Conservation (phyloP, 2,329 filamentous ascomycete species). For the Penicillium sp. region DNA sequence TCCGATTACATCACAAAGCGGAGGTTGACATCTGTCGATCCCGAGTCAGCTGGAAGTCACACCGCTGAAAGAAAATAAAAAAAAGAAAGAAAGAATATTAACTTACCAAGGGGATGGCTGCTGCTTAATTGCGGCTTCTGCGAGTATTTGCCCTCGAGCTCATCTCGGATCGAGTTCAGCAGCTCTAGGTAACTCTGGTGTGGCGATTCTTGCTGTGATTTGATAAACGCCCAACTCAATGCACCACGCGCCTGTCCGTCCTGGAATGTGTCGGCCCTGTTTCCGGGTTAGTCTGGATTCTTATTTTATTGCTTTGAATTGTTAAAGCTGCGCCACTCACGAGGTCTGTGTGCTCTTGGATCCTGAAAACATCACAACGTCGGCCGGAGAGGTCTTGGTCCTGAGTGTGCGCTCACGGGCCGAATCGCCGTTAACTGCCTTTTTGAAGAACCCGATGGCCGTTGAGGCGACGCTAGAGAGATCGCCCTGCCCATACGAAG, state of each 20-base stretch:
- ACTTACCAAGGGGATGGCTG: conserved; percentile 89
- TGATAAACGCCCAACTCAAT: conserved; percentile 97
- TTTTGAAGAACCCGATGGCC: conserved; percentile 83
- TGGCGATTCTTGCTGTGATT: conserved; percentile 80
- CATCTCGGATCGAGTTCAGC: conserved; percentile 87
- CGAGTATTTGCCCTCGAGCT: conserved; percentile 80
- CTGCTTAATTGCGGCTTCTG: conserved; percentile 97
- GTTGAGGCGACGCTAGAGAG: conserved; percentile 74
- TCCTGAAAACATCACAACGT: conserved; percentile 96
- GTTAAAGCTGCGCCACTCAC: conserved; percentile 23
- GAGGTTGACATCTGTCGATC: conserved; percentile 57
- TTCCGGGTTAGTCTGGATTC: background rate
- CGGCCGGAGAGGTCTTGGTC: conserved; percentile 90
- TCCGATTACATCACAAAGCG: conserved; percentile 62
- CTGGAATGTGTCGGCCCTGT: conserved; percentile 85
- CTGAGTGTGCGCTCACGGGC: conserved; percentile 74
- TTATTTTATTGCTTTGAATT: background rate
- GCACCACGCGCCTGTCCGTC: conserved; percentile 86
- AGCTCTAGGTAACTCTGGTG: conserved; percentile 94
- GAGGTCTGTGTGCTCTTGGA: conserved; percentile 90
- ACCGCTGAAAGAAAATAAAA: conserved; percentile 20
- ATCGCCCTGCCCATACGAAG: conserved; percentile 77
- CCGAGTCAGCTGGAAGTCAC: conserved; percentile 11
- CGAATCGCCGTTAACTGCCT: conserved; percentile 74
- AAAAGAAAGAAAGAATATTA: conserved; percentile 31